phyloP scores from a whole-genome alignment of 2,329 filamentous ascomycete genomes.

The Lachnellula arida region DNA sequence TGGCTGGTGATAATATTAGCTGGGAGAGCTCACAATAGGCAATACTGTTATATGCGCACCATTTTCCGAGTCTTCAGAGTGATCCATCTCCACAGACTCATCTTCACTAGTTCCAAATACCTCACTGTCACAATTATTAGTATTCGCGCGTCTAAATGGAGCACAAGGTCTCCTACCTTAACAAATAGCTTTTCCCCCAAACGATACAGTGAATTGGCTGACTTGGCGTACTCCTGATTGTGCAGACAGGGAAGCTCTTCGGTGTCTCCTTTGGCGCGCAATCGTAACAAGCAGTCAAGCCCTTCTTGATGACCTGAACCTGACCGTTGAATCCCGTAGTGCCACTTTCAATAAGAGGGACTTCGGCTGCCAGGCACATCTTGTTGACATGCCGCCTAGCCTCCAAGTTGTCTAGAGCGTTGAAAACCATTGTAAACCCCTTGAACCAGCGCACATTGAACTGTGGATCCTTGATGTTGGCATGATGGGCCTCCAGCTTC shows the following conservation, averaged over 20 bases:
- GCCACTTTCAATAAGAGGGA: constrained; percentile 91
- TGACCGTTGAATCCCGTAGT: constrained; percentile 98
- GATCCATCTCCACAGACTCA: constrained; percentile 72
- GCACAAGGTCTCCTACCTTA: constrained; percentile 52
- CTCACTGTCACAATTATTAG: constrained; percentile 48
- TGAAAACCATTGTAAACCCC: constrained; percentile 82
- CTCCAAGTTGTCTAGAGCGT: constrained; percentile 93
- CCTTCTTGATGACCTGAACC: constrained; percentile 93
- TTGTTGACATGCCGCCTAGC: constrained; percentile 92
- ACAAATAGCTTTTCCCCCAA: constrained; percentile 94
- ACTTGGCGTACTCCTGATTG: constrained; percentile 91
- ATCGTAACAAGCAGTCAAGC: constrained; percentile 91
- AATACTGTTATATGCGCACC: constrained; percentile 39
- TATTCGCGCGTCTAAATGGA: neutral
- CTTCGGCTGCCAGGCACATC: constrained; percentile 90
- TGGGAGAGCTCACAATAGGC: constrained; percentile 1
- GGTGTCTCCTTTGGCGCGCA: constrained; percentile 85
- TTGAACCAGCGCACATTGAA: constrained; percentile 90
- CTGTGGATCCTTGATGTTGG: constrained; percentile 85
- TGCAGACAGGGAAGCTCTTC: constrained; percentile 93
- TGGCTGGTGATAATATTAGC: constrained; percentile 38
- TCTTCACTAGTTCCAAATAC: constrained; percentile 92
- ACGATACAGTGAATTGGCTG: constrained; percentile 98
- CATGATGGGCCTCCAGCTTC: constrained; percentile 83
- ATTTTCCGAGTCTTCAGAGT: constrained; percentile 77